These are phyloP conservation scores for Xylaria digitata DNA, from an alignment of 2,329 filamentous ascomycete species.

Conservation along the genomic window DNA sequence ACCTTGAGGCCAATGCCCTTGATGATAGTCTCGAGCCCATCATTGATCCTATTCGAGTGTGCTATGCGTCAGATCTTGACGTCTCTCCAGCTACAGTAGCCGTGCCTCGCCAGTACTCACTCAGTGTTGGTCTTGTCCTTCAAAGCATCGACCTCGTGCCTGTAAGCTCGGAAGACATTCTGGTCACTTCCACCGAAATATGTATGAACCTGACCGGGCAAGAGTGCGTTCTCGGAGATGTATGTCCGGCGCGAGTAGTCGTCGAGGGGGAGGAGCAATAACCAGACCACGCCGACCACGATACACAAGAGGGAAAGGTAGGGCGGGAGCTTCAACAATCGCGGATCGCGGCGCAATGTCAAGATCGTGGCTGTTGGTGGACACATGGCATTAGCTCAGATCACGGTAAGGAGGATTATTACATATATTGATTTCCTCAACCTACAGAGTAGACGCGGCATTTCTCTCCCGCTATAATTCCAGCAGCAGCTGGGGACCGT, in stretches of 20 bases:
- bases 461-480: slow-evolving; percentile 47
- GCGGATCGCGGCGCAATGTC: slow-evolving; percentile 81
- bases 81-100: neutral
- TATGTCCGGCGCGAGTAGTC: slow-evolving; percentile 93
- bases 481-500: slow-evolving; percentile 28
- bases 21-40: slow-evolving; percentile 80
- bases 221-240: slow-evolving; percentile 95
- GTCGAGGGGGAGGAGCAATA: slow-evolving; percentile 88
- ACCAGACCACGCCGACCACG: slow-evolving; percentile 86
- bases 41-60: slow-evolving; percentile 64
- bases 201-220: slow-evolving; percentile 96
- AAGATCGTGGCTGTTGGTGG: slow-evolving; percentile 66
- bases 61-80: slow-evolving; percentile 25
- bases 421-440: slow-evolving; percentile 11
- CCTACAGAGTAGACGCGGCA: slow-evolving; percentile 68
- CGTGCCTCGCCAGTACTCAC: slow-evolving; percentile 52
- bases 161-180: slow-evolving; percentile 90
- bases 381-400: slow-evolving; percentile 39
- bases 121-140: slow-evolving; percentile 64
- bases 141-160: slow-evolving; percentile 80
- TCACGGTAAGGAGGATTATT: neutral
- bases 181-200: slow-evolving; percentile 98
- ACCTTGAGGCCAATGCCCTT: slow-evolving; percentile 85
- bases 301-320: slow-evolving; percentile 89
- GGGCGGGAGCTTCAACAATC: slow-evolving; percentile 84